Evolutionary conservation across 2,329 filamentous ascomycete species (phyloP).

Genomic region (Ceratocystis huliohia): DNA sequence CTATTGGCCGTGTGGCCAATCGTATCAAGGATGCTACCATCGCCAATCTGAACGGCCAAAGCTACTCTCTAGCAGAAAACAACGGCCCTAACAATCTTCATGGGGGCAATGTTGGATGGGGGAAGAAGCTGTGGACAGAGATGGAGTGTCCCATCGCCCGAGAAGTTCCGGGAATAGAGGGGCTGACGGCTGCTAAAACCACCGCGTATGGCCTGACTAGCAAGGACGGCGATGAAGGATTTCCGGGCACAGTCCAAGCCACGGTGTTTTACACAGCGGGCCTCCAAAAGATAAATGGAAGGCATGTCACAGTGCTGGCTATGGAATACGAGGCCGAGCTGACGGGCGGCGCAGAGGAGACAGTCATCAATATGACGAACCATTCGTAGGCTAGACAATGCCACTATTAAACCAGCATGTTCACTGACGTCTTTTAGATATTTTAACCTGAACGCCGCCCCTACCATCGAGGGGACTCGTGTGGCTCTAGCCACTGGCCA

Average conservation of each 20-base stretch:
- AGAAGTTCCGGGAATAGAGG: conserved; percentile 40
- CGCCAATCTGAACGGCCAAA: conserved; percentile 54
- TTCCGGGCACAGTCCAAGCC: conserved; percentile 70
- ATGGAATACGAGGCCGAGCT: conserved; percentile 87
- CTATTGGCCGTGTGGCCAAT: conserved; percentile 77
- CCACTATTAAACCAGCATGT: background rate
- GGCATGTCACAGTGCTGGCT: conserved; percentile 57
- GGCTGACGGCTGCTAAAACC: conserved; percentile 55
- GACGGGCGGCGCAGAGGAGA: conserved; percentile 70
- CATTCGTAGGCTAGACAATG: conserved; percentile 44
- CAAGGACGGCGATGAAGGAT: conserved; percentile 76
- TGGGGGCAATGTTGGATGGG: conserved; percentile 65
- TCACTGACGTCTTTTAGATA: conserved; percentile 30
- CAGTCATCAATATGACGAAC: conserved; percentile 85
- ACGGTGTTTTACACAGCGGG: conserved; percentile 67
- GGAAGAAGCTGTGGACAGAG: conserved; percentile 58
- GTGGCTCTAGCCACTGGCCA: conserved; percentile 54
- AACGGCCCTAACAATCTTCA: conserved; percentile 66
- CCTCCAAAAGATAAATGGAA: conserved; percentile 49
- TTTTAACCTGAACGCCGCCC: conserved; percentile 48
- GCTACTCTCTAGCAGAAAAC: conserved; percentile 61
- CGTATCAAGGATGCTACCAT: conserved; percentile 63
- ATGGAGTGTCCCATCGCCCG: conserved; percentile 41
- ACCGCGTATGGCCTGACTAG: conserved; percentile 41
- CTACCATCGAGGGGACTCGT: conserved; percentile 43